Base-by-base conservation (phyloP, 2,329 filamentous ascomycete species). In the Ustulina deusta region DNA sequence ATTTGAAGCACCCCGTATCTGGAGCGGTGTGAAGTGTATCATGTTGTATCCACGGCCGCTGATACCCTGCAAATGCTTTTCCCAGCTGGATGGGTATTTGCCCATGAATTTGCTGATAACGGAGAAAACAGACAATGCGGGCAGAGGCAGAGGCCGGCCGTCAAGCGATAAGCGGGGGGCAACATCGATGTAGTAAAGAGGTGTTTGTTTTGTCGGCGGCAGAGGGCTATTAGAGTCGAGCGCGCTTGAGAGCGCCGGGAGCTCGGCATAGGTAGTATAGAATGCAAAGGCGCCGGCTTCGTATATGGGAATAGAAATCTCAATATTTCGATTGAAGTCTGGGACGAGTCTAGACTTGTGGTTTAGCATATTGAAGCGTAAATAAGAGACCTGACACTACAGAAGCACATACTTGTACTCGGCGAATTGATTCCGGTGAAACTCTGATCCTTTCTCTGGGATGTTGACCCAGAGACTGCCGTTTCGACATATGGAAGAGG, bases 71-170 rank as follows among this genome's bases (percentile, higher is more conserved):
- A 99, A 83, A 78, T 98, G 95, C 59, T 89, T 91, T 78, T 97
- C 89, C 94, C 95, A 99, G 75, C 97, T 93, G 17, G 85, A 85
- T 0, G 95, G 93, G 77, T 96, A 97, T 76, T 91, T 90, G 70
- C 96, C 96, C 93, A 99, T 97, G 82, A 97, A 97, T 81, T 99
- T 99, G 78, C 95, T 97, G 70, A 99, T 93, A 63, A 95, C 87
- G 11, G 96, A 98, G 81, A 97, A 97, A 72, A 97, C 87, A 15
- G 93, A 97, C 57, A 99, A 84, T 0, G 95, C 93, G 73, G 96
- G 90, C 74, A 98, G 85, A 1, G 96, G 94, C 74, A 99, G 81
- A 10, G 89, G 87, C 54, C 89, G 84, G 63, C 90, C 90, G 62
- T 93, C 90, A 65, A 98, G 86, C 11, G 86, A 88, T 72, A 99